Base-by-base conservation (phyloP, 352 stramenopile species). In the Globisporangium yorkense region DNA sequence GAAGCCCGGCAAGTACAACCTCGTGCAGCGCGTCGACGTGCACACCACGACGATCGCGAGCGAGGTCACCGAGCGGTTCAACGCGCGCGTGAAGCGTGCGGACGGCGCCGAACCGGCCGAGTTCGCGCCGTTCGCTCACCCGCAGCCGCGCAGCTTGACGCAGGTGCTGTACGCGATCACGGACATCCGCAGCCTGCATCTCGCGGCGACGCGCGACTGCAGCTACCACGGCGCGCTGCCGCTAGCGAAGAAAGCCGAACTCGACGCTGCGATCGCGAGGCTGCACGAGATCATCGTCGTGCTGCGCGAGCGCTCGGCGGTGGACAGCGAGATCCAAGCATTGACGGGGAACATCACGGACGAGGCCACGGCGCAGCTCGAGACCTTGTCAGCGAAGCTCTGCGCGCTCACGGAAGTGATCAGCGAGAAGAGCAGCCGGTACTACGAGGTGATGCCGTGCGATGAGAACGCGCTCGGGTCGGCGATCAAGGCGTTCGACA, bases 381-480 rank as follows among this genome's bases (percentile, higher is more conserved):
- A 68, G 7, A 65, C 80, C 1, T 60, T 88, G 2, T 78, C 79
- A 12, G 69, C 72, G 5, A 65, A 72, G 39, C 75, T 87, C 50
- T 67, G 68, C 7, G 61, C 68, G 0, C 62, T 87, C 21, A 89
- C 70, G 0, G 82, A 92, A 58, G 68, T 74, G 5, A 71, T 92
- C 48, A 89, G 79, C 44, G 79, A 88, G 41, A 78, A 73, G 59
- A 87, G 75, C 51, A 89, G 77, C 41, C 75, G 82, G 16, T 92
- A 92, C 62, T 89, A 88, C 57, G 82, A 92, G 57, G 66, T 89
- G 15, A 89, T 92, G 72, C 82, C 82, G 21, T 84, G 74, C 40
- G 74, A 86, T 54, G 82, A 92, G 65, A 70, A 88, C 29, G 67
- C 62, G 31, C 74, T 84, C n/a, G 75, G 70, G 5, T 66, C 70